A percentile compares a stretch with the other conserved stretches of the same genome.
These are phyloP conservation scores for Tetrahymena borealis DNA, from an alignment of 73 alveolate genomes.

Conservation along the genomic window DNA sequence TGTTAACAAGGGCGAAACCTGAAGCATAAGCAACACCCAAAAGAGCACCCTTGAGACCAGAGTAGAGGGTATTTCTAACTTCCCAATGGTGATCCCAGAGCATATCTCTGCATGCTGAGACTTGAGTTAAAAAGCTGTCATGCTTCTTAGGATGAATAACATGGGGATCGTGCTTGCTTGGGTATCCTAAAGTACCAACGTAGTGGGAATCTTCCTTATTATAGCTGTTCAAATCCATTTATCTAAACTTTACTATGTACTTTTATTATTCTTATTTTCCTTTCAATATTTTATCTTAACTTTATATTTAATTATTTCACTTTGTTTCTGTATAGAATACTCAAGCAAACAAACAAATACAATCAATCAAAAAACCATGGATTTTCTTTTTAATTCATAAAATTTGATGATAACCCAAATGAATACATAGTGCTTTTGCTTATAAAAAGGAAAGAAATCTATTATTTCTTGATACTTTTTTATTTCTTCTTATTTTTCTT, in stretches of 20 bases:
- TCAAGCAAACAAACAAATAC: not conserved
- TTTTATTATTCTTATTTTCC: not conserved
- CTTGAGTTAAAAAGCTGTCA: not conserved
- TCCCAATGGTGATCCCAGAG: slow-evolving; percentile 2
- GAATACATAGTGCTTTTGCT: too few species aligned
- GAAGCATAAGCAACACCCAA: not conserved
- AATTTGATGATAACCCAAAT: too few species aligned
- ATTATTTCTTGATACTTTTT: too few species aligned
- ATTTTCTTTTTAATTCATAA: too few species aligned
- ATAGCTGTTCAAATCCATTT: not conserved
- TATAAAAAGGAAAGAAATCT: too few species aligned
- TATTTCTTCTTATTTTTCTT: too few species aligned
- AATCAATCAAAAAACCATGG: not conserved
- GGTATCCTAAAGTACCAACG: not conserved
- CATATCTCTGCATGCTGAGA: not conserved
- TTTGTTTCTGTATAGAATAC: not conserved
- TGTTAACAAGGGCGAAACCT: not conserved
- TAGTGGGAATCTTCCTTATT: not conserved
- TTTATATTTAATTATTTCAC: not conserved
- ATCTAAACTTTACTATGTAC: not conserved
- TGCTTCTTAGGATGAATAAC: not conserved
- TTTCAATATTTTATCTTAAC: not conserved
- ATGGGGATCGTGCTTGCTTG: not conserved
- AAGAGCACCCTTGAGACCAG: not conserved
- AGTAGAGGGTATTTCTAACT: not conserved